These are phyloP conservation scores for Acidomyces sp. DNA, from an alignment of 495 filamentous ascomycete species.

Conservation along the genomic window DNA sequence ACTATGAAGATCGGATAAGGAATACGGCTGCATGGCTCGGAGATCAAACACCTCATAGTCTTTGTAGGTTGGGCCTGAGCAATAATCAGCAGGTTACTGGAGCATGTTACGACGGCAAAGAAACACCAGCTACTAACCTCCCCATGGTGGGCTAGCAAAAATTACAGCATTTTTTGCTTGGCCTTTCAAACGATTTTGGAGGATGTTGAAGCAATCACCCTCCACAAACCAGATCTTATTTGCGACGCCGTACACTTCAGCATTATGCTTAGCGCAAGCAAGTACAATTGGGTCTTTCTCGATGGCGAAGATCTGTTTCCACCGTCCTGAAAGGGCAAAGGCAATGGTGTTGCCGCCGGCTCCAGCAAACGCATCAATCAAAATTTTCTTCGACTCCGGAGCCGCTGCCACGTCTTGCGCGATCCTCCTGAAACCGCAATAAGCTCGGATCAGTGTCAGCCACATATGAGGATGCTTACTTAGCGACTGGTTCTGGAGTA, in stretches of 20 bases:
- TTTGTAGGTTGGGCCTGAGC: slow-evolving; percentile 58
- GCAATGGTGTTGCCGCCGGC: slow-evolving; percentile 93
- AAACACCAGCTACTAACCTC: slow-evolving; percentile 44
- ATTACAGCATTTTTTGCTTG: slow-evolving; percentile 40
- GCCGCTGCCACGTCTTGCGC: slow-evolving; percentile 53
- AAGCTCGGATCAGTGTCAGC: not conserved
- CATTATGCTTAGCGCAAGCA: slow-evolving; percentile 85
- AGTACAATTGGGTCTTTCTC: slow-evolving; percentile 67
- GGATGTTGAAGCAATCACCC: slow-evolving; percentile 64
- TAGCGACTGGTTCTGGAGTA: slow-evolving; percentile 80
- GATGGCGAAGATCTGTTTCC: slow-evolving; percentile 72
- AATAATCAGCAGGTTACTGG: not conserved
- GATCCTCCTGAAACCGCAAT: slow-evolving; percentile 37
- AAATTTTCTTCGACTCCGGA: slow-evolving; percentile 39
- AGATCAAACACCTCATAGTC: slow-evolving; percentile 71
- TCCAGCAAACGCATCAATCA: slow-evolving; percentile 83
- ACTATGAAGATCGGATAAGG: slow-evolving; percentile 45
- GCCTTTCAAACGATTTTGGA: slow-evolving; percentile 26
- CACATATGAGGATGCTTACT: slow-evolving; percentile 34
- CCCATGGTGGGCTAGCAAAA: slow-evolving; percentile 93
- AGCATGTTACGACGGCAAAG: not conserved
- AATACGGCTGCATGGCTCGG: slow-evolving; percentile 78
- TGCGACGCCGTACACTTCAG: slow-evolving; percentile 68
- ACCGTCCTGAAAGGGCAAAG: slow-evolving; percentile 64
- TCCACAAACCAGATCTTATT: slow-evolving; percentile 71